Base-by-base conservation (phyloP, 257 asterid genomes). In the Marsdenia floribunda region DNA sequence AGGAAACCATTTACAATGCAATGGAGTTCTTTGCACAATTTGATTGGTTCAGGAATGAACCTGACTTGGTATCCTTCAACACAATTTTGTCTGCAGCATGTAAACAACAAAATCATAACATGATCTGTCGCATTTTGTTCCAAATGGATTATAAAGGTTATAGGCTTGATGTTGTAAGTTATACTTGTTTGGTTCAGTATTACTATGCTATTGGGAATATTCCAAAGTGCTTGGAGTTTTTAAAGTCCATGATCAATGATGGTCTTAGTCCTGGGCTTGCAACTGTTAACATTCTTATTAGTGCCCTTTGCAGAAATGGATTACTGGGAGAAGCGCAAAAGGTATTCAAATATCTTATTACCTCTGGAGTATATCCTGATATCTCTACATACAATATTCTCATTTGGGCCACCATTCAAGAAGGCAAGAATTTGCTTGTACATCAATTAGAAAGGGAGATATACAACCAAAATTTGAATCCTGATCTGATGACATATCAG, bases 1-100 rank as follows among this genome's bases (percentile, higher is more conserved):
- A 88, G 75, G 80, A 81, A 64, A 73, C 78, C 59, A 74, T 85
- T 50, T 75, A 78, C 44, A 85, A 82, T 74, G 90, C 89, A 67
- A 61, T 80, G 58, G 64, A 77, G 67, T 78, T 85, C 58, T 85
- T 88, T 76, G 78, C 83, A 73, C 24, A 55, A 70, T 71, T 72
- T 57, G 77, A 79, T 60, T 88, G 91, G 90, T 78, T 87, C 47
- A 59, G 58, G 61, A 74, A 75, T 70, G 84, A 86, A 47, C 90
- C 96, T 40, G 94, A 90, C 68, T 59, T 74, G 81, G 59, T 88
- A 77, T 85, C 96, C 55, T 84, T 82, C 76, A 88, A 87, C 74
- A 88, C 83, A 16, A 76, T 90, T 37, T 61, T 90, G 61, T 86
- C 94, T 70, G 86, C 85, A 47, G 92, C 96, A 13, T 85, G 92